phyloP scores from a whole-genome alignment of 768 basidiomycete genomes.

The Cyclocybe cylindracea region DNA sequence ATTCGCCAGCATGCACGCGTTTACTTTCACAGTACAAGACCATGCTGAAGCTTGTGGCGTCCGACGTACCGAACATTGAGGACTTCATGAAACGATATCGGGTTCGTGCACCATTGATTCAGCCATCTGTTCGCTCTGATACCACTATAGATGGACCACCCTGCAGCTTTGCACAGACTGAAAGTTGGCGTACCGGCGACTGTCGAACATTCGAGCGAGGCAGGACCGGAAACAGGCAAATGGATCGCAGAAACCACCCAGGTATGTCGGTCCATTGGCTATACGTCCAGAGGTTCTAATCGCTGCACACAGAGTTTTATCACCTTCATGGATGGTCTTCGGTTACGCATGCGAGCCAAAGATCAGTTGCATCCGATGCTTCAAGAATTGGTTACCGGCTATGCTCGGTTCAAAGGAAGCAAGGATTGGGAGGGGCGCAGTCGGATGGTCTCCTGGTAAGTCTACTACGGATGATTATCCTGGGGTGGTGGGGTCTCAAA shows the following conservation, averaged over 20 bases:
- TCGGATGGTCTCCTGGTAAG: conserved; percentile 90
- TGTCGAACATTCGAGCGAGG: conserved; percentile 92
- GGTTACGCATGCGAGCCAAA: conserved; percentile 91
- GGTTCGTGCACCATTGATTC: conserved; percentile 41
- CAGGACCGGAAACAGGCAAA: conserved; percentile 90
- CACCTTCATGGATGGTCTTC: conserved; percentile 97
- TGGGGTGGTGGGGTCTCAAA: not conserved
- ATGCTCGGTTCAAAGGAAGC: conserved; percentile 91
- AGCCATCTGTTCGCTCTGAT: not conserved
- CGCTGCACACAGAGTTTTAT: conserved; percentile 76
- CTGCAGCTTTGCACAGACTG: conserved; percentile 88
- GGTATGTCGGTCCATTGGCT: conserved; percentile 40
- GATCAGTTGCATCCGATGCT: conserved; percentile 94
- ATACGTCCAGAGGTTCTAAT: not conserved
- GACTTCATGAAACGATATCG: conserved; percentile 89
- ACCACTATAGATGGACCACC: conserved; percentile 45
- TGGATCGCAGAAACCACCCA: conserved; percentile 98
- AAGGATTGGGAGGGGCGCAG: conserved; percentile 97
- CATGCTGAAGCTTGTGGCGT: conserved; percentile 92
- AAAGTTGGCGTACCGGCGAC: conserved; percentile 95
- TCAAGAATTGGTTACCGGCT: conserved; percentile 93
- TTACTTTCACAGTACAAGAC: conserved; percentile 98
- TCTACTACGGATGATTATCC: not conserved
- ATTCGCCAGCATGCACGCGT: conserved; percentile 93
- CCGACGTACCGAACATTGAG: conserved; percentile 83